Evolutionary conservation across 768 basidiomycete species (phyloP), one percentile per base, ranked within the genome.

Genomic region (Gymnopilus junonius): DNA sequence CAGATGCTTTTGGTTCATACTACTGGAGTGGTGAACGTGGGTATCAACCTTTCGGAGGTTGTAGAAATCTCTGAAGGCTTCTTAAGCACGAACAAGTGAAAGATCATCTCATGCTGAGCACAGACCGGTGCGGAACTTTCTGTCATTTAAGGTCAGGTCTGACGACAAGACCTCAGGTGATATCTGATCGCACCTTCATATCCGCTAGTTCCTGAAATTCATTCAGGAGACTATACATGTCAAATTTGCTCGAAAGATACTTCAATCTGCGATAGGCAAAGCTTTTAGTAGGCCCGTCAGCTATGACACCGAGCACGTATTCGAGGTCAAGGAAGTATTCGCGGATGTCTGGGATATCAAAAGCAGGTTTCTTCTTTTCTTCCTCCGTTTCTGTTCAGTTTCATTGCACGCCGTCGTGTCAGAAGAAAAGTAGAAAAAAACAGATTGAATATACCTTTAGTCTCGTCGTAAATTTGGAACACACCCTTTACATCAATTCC

Each of bases 1-100:
- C 20, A 99, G 79, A 78, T 99, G 97, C 75, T 99, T 99, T 76
- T 99, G 97, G 74, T 99, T 99, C 96, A 99, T 98, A 77, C 94
- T 93, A 64, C 96, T 97, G 3, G 97, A 97, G 74, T 99, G 94
- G 71, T 99, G 97, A 29, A 99, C 94, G 76, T 99, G 97, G 8
- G 97, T 99, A 73, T 99, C 97, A 63, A 99, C 97, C 74, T 99
- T 99, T 25, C 97, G 89, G 55, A 95, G 83, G 73, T 99, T 99
- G 78, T 99, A 99, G 69, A 99, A 98, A 77, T 99, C 97, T 63
- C 97, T 96, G 72, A n/a, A 62, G 11, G 29, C 21, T 34, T 15
- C 43, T 62, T 69, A 20, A 67, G 65, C 46, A 58, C 12, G 51
- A 46, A 37, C 17, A 23, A 17, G 8, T 2, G 37, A 55, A 37